A percentile compares a stretch with the other conserved stretches of the same genome.
Conservation (phyloP, 2,329 filamentous ascomycete species). For the Fusarium sp. region DNA sequence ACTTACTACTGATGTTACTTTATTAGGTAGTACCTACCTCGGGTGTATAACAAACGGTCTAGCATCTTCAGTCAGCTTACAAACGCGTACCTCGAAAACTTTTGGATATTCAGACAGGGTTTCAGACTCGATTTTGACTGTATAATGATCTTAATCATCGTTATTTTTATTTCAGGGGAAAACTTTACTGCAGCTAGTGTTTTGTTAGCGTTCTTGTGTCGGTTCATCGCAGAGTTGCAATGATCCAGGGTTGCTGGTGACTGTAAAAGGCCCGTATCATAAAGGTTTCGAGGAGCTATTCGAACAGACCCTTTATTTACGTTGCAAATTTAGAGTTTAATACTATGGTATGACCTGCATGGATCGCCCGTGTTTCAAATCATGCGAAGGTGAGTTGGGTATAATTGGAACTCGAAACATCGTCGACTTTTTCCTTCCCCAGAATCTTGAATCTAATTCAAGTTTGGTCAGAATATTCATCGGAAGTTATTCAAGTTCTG, state of each 20-base stretch:
- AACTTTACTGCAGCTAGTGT: neutral
- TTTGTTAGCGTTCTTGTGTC: neutral
- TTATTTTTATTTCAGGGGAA: neutral
- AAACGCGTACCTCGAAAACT: neutral
- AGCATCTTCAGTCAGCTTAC: neutral
- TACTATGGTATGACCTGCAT: slow-evolving; percentile 13
- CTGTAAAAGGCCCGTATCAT: slow-evolving; percentile 7
- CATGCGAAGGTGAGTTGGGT: neutral
- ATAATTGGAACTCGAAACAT: slow-evolving; percentile 7
- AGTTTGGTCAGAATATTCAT: neutral
- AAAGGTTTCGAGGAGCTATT: slow-evolving; percentile 6
- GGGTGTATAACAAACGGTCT: neutral
- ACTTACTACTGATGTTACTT: no score
- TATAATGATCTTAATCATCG: neutral
- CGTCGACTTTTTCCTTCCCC: neutral
- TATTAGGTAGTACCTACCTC: no score
- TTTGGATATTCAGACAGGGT: neutral
- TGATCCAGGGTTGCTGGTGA: neutral
- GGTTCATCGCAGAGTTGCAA: neutral
- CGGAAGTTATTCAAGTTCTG: no score
- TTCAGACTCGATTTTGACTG: neutral
- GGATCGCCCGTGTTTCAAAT: slow-evolving; percentile 20
- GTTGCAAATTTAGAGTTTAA: slow-evolving; percentile 12
- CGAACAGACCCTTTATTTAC: neutral
- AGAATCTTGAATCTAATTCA: neutral